phyloP scores from a whole-genome alignment of 1,139 yeast genomes.

The Taphrina populina region DNA sequence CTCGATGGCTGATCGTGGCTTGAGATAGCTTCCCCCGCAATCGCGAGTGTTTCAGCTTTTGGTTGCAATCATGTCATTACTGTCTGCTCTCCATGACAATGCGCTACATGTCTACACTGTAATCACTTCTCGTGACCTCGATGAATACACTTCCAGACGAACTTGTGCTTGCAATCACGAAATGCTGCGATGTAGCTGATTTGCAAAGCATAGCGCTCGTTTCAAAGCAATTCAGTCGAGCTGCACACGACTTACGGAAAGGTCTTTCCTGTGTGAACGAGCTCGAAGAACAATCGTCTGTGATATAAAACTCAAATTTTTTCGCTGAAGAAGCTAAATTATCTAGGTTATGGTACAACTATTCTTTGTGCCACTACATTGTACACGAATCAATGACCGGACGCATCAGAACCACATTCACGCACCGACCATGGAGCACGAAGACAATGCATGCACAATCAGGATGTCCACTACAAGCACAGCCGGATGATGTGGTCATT shows the following conservation, averaged over 20 bases:
- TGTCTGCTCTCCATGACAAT: too few species aligned
- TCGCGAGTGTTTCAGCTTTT: too few species aligned
- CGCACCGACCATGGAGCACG: slow-evolving; percentile 27
- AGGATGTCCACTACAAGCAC: slow-evolving; percentile 22
- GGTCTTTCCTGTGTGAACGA: slow-evolving; percentile 28
- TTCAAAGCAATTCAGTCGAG: neutral
- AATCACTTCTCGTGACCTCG: too few species aligned
- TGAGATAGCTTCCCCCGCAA: too few species aligned
- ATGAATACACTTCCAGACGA: slow-evolving; percentile 18
- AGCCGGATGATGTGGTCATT: neutral
- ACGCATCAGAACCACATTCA: slow-evolving; percentile 12
- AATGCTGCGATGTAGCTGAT: slow-evolving; percentile 12
- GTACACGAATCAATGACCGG: slow-evolving; percentile 22
- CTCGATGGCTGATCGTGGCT: too few species aligned
- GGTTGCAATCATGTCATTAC: too few species aligned
- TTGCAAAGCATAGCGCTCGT: slow-evolving; percentile 10
- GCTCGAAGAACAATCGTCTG: slow-evolving; percentile 28
- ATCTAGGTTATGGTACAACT: slow-evolving; percentile 17
- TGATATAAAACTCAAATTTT: neutral
- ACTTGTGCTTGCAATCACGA: slow-evolving; percentile 4
- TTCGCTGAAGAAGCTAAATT: neutral
- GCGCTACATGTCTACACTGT: too few species aligned
- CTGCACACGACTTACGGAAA: slow-evolving; percentile 7
- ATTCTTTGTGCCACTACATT: slow-evolving; percentile 14
- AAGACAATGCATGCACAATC: slow-evolving; percentile 2